Base-by-base conservation (phyloP, 2,329 filamentous ascomycete genomes). In the Monosporascus sp. region DNA sequence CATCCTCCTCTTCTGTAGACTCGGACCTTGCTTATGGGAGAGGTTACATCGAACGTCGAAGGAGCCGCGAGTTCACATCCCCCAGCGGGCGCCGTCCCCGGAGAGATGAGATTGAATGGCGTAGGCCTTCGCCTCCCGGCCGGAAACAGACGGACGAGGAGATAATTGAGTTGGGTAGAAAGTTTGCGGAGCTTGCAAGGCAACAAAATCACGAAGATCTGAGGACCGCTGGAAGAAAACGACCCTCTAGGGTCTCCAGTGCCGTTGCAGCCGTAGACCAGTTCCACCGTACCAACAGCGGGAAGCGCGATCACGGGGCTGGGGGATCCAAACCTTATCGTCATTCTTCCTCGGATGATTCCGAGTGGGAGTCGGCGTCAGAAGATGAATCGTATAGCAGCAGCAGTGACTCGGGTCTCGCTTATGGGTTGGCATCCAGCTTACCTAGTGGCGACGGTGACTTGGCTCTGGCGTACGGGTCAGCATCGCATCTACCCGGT, bases 1-100 rank as follows among this genome's bases (percentile, higher is more conserved):
- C 81, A 2, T 88, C 85, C 1, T 86, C 82, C 2, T 87, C 84
- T 0, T 87, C 84, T 1, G 75, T 87, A 52, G 84, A 87, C 67
- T 82, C 80, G 20, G 86, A 89, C 64, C 71, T 89, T 55, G 85
- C 85, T 9, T 89, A 88, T 64, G 85, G 86, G 9, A 77, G 72
- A 52, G 85, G 83, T 17, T 86, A 79, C 58, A 72, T 81, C 47
- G 76, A 76, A 56, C 60, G 65, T 22, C 59, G 62, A 27, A 65
- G 65, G 56, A 72, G 67, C 52, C 70, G 69, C 43, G 61, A 66
- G 40, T 60, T 63, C 37, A 69, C 65, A 26, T 65, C 68, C 11
- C 58, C 62, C 24, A 54, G 55, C 24, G 57, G 54, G 9, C 54
- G 54, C 7, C 51, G 47, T 46, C 52, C 56, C 6, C 52, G 60